Evolutionary conservation across 106 monocot genomes (phyloP).

Genomic region (Acorus calamus): DNA sequence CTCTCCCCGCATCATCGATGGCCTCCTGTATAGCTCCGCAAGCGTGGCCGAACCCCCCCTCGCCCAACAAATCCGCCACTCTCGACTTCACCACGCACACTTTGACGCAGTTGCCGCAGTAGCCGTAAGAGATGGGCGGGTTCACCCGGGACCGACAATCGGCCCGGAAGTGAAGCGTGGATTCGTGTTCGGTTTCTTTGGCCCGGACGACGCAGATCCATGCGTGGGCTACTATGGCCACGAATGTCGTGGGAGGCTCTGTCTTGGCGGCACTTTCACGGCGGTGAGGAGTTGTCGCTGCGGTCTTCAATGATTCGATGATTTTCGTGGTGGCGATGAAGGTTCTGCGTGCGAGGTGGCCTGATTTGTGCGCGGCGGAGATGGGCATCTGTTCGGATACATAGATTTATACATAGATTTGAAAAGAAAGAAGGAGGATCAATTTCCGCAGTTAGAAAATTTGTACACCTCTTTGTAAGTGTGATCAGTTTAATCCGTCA

Average conservation of each 20-base stretch:
- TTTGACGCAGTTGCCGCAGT: conserved; percentile 14
- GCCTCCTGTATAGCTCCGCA: conserved; percentile 6
- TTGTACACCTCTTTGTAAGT: no score
- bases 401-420: no score
- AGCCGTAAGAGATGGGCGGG: conserved; percentile 17
- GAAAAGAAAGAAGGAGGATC: no score
- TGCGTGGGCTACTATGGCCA: conserved; percentile 16
- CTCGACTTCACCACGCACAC: conserved; percentile 4
- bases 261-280: neutral
- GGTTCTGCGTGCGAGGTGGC: conserved; percentile 14
- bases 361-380: neutral
- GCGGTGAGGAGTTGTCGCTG: neutral
- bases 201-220: conserved; percentile 16
- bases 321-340: conserved; percentile 5
- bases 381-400: no score
- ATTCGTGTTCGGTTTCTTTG: neutral
- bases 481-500: no score
- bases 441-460: no score
- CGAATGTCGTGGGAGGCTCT: conserved; percentile 20
- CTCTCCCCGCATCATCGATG: neutral
- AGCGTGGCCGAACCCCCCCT: conserved; percentile 2
- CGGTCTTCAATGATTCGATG: conserved; percentile 15
- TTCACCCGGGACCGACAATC: conserved; percentile 24
- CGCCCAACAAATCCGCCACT: conserved; percentile 1
- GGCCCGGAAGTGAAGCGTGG: conserved; percentile 8